Conservation (phyloP, 345 rosid species). For the Ceriops zippeliana region DNA sequence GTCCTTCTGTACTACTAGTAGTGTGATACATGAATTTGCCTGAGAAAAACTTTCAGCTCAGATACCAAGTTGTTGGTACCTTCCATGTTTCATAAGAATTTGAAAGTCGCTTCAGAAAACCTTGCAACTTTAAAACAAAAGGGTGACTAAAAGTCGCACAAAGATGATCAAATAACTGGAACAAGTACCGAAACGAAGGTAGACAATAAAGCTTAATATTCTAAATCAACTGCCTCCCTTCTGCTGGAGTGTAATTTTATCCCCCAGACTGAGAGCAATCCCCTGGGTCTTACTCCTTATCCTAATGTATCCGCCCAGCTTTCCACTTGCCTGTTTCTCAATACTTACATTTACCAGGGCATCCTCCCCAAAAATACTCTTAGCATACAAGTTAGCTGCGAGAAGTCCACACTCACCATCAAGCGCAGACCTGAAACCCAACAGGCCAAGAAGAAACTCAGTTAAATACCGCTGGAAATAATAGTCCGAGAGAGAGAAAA, state of each 20-base stretch:
- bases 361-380: constrained; percentile 86
- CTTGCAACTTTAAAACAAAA: neutral
- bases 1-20: neutral
- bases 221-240: constrained; percentile 55
- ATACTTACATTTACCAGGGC: constrained; percentile 79
- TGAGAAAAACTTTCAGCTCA: neutral
- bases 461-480: neutral
- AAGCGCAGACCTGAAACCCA: constrained; percentile 57
- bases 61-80: neutral
- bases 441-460: constrained; percentile 7
- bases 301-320: constrained; percentile 79
- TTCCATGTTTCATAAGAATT: neutral
- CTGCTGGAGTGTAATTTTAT: constrained; percentile 77
- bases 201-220: neutral
- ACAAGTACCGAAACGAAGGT: constrained; percentile 3
- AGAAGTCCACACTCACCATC: constrained; percentile 84
- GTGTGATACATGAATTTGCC: constrained; percentile 6
- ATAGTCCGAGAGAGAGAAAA: neutral
- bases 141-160: neutral
- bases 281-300: constrained; percentile 94
- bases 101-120: too few relatives aligned
- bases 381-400: constrained; percentile 83
- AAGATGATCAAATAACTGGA: neutral
- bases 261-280: constrained; percentile 78
- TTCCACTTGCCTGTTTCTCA: constrained; percentile 68